These are phyloP conservation scores for Pilaira anomala DNA, from an alignment of 192 early-diverging fungal species.

Conservation along the genomic window DNA sequence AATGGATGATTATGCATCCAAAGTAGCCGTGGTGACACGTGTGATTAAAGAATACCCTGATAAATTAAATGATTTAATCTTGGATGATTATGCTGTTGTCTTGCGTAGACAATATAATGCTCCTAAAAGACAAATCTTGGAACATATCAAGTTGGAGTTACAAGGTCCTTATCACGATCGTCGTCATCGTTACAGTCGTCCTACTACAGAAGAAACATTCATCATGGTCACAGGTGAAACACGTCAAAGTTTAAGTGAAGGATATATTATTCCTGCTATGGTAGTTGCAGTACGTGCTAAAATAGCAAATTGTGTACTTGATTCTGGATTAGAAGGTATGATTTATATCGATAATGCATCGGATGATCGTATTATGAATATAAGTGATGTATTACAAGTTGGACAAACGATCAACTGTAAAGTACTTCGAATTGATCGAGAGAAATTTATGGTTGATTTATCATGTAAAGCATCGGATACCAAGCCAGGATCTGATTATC, in stretches of 20 bases:
- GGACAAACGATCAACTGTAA: constrained; percentile 72
- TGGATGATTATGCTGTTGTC: constrained; percentile 89
- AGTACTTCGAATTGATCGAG: constrained; percentile 77
- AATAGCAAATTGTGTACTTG: constrained; percentile 72
- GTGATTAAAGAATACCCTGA: constrained; percentile 74
- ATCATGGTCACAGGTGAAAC: constrained; percentile 85
- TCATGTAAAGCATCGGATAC: constrained; percentile 63
- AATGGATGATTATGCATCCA: constrained; percentile 62
- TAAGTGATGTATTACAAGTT: constrained; percentile 59
- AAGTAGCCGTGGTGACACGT: constrained; percentile 76
- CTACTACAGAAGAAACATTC: constrained; percentile 61
- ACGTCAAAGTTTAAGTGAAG: constrained; percentile 62
- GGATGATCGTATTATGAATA: constrained; percentile 54
- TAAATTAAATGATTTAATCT: constrained; percentile 78
- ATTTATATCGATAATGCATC: constrained; percentile 61
- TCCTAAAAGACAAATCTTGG: constrained; percentile 77
- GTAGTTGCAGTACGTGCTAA: constrained; percentile 70
- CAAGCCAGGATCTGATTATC: constrained; percentile 38
- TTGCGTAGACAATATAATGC: constrained; percentile 70
- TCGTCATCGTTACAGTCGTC: constrained; percentile 57
- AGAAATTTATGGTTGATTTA: constrained; percentile 74
- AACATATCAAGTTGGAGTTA: constrained; percentile 86
- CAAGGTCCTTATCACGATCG: constrained; percentile 78
- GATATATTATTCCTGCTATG: constrained; percentile 64
- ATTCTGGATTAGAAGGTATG: constrained; percentile 83